These are phyloP conservation scores for Hanseniaspora thailandica DNA, from an alignment of 805 yeast genomes.

Conservation along the genomic window DNA sequence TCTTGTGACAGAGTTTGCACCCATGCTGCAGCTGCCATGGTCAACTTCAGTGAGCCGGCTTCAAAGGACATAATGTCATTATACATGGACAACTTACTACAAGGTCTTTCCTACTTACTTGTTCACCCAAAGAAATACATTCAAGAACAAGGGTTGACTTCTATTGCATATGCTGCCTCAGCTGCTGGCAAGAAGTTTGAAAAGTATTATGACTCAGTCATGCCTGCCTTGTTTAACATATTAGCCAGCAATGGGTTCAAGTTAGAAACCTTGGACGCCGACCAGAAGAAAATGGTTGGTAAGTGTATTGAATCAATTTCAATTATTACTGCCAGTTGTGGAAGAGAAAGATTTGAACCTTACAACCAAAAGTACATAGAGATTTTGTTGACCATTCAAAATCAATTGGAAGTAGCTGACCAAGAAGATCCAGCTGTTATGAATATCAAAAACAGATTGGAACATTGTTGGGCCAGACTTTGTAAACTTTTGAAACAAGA, in stretches of 20 bases:
- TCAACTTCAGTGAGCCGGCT: slow-evolving; percentile 88
- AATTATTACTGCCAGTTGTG: slow-evolving; percentile 87
- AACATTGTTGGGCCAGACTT: slow-evolving; percentile 92
- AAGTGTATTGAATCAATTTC: slow-evolving; percentile 95
- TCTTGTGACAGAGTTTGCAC: slow-evolving; percentile 89
- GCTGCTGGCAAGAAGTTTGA: slow-evolving; percentile 81
- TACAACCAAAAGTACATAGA: slow-evolving; percentile 64
- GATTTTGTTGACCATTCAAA: slow-evolving; percentile 62
- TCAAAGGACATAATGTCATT: slow-evolving; percentile 80
- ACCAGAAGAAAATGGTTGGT: slow-evolving; percentile 70
- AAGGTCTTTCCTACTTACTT: slow-evolving; percentile 60
- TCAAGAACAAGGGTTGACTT: slow-evolving; percentile 93
- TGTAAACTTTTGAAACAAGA: slow-evolving; percentile 78
- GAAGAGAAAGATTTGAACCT: slow-evolving; percentile 67
- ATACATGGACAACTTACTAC: slow-evolving; percentile 70
- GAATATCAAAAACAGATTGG: slow-evolving; percentile 74
- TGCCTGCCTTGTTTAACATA: slow-evolving; percentile 77
- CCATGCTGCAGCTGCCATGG: slow-evolving; percentile 97
- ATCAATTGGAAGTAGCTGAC: slow-evolving; percentile 35
- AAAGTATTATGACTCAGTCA: slow-evolving; percentile 86
- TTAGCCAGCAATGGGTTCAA: slow-evolving; percentile 69
- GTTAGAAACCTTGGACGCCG: slow-evolving; percentile 57
- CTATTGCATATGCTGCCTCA: slow-evolving; percentile 94
- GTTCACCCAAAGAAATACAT: slow-evolving; percentile 84
- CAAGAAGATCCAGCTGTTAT: slow-evolving; percentile 42